Percentiles rank a stretch among this genome's conserved stretches.
Conservation (phyloP, 768 basidiomycete species). For the Hortiboletus campestris region DNA sequence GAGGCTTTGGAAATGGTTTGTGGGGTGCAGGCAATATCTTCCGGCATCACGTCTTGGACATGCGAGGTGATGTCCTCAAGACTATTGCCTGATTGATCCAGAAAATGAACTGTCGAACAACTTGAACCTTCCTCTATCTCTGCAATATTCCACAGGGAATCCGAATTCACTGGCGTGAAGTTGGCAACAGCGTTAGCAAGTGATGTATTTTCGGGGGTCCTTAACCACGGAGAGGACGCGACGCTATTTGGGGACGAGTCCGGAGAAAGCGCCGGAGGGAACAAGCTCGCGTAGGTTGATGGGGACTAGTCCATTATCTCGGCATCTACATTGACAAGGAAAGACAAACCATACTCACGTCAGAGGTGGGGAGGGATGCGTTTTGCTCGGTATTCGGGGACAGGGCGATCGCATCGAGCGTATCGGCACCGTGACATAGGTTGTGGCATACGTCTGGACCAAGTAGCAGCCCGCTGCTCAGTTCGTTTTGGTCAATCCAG, state of each 20-base stretch:
- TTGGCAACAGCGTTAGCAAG: background rate
- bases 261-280: slow-evolving; percentile 22
- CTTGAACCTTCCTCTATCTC: background rate
- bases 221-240: slow-evolving; percentile 20
- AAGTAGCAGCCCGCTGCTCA: slow-evolving; percentile 14
- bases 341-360: slow-evolving; percentile 11
- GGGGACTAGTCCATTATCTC: slow-evolving; percentile 4
- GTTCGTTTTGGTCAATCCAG: background rate
- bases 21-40: slow-evolving; percentile 22
- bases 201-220: slow-evolving; percentile 14
- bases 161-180: background rate
- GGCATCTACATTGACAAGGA: background rate
- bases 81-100: slow-evolving; percentile 14
- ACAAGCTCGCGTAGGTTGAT: background rate
- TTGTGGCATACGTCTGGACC: background rate
- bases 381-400: background rate
- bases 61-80: slow-evolving; percentile 14
- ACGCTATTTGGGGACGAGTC: slow-evolving; percentile 24
- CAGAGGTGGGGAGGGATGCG: background rate
- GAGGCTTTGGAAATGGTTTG: background rate
- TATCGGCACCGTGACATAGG: background rate
- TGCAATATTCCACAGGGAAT: background rate
- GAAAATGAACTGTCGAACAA: background rate
- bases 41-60: slow-evolving; percentile 8
- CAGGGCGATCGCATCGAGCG: background rate